A percentile compares a stretch with the other conserved stretches of the same genome.
Evolutionary conservation across 2,329 filamentous ascomycete genomes (phyloP).

Genomic region (Seiridium unicorne): DNA sequence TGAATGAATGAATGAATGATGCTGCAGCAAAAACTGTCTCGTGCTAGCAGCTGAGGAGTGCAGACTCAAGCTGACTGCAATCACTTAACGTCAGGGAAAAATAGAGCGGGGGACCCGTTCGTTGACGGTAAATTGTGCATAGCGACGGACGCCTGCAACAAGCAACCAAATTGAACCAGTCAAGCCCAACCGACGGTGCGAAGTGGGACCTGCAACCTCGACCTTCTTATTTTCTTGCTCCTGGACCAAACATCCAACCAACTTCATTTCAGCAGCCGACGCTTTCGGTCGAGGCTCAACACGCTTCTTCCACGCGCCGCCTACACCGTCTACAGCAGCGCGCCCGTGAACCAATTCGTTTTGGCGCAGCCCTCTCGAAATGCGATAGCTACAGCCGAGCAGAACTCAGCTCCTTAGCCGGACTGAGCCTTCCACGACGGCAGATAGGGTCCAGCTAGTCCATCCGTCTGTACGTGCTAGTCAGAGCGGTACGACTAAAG

Average conservation of each 20-base stretch:
- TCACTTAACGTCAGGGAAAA: not conserved
- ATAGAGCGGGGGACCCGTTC: not conserved
- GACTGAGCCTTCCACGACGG: conserved; percentile 46
- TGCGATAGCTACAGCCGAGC: conserved; percentile 54
- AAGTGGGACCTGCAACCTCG: not conserved
- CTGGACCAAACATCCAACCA: conserved; percentile 5
- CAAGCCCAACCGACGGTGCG: not conserved
- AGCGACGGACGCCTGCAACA: conserved; percentile 6
- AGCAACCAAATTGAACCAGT: conserved; percentile 1
- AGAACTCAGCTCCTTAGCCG: conserved; percentile 58
- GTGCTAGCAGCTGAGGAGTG: no score
- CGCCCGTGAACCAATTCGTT: conserved; percentile 7
- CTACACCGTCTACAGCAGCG: not conserved
- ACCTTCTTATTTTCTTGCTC: conserved; percentile 8
- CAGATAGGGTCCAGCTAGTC: not conserved
- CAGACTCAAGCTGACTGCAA: not conserved
- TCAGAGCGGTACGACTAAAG: no score
- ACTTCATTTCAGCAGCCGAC: not conserved
- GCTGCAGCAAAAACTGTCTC: no score
- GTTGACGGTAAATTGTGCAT: not conserved
- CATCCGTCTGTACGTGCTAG: not conserved
- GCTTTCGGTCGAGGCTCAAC: conserved; percentile 4
- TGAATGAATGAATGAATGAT: no score
- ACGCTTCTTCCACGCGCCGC: not conserved
- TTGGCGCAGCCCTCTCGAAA: conserved; percentile 37